Percentiles rank a stretch among this genome's conserved stretches.
These are phyloP conservation scores for Rhynchosporium graminicola DNA, from an alignment of 2,329 filamentous ascomycete genomes.

Conservation along the genomic window DNA sequence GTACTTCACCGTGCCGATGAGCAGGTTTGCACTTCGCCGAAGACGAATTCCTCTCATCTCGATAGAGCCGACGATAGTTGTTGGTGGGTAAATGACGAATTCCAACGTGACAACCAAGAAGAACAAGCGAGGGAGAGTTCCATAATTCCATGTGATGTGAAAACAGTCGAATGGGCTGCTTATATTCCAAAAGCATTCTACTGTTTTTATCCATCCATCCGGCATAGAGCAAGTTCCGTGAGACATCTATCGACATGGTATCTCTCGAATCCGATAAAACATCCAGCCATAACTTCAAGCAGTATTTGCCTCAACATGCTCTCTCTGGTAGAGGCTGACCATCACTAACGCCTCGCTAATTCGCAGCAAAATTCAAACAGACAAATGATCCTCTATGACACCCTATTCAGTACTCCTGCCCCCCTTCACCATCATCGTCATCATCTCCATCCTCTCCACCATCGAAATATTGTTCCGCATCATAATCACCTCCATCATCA, in stretches of 20 bases:
- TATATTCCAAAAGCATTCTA: neutral
- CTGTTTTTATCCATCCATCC: neutral
- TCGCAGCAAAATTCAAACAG: slow-evolving; percentile 5
- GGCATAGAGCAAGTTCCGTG: neutral
- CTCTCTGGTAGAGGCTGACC: neutral
- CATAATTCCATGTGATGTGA: too few species aligned
- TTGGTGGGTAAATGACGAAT: too few species aligned
- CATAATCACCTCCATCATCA: slow-evolving; percentile 62
- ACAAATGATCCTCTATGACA: neutral
- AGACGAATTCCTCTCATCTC: too few species aligned
- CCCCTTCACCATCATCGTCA: slow-evolving; percentile 54
- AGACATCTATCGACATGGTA: neutral
- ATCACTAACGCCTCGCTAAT: slow-evolving; percentile 24
- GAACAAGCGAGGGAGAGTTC: too few species aligned
- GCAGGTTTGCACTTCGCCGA: too few species aligned
- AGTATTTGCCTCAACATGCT: neutral
- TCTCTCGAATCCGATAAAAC: neutral
- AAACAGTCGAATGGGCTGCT: neutral
- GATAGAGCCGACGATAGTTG: too few species aligned
- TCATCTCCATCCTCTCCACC: slow-evolving; percentile 56
- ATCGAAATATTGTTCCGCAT: slow-evolving; percentile 65
- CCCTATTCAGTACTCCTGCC: slow-evolving; percentile 33
- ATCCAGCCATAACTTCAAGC: neutral
- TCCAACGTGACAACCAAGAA: too few species aligned
- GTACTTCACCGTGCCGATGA: too few species aligned